These are phyloP conservation scores for Citrus glauca DNA, from an alignment of 345 rosid genomes.

Conservation along the genomic window DNA sequence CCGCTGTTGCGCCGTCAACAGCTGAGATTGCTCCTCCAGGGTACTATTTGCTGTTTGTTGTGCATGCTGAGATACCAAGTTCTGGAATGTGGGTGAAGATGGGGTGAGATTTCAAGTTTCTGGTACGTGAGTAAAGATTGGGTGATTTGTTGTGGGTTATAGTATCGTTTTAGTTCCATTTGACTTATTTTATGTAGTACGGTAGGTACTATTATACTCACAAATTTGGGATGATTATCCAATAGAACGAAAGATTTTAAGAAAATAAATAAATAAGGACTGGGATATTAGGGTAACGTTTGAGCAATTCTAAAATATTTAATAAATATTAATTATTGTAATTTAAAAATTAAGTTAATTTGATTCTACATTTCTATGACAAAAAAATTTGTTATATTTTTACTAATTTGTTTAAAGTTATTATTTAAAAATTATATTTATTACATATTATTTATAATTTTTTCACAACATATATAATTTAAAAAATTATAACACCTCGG, in stretches of 20 bases:
- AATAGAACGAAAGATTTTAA: neutral
- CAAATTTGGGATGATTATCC: neutral
- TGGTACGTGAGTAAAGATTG: no score
- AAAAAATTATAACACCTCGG: rapidly evolving
- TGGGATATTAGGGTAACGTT: neutral
- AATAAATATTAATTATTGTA: no score
- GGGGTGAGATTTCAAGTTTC: slow-evolving; percentile 14
- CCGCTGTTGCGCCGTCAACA: slow-evolving; percentile 43
- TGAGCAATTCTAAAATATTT: no score
- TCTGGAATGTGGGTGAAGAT: slow-evolving; percentile 65
- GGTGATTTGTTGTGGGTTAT: neutral
- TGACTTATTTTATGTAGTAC: no score
- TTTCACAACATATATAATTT: no score
- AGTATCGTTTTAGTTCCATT: neutral
- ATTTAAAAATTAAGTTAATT: no score
- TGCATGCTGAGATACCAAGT: slow-evolving; percentile 69
- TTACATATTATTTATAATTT: no score
- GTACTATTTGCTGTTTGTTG: slow-evolving; percentile 66
- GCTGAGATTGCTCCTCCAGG: slow-evolving; percentile 70
- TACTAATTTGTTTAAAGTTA: no score
- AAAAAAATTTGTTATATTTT: no score
- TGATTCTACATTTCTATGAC: no score
- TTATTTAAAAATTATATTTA: no score
- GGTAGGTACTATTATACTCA: neutral
- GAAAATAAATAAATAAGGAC: neutral